Conservation (phyloP, 2,329 filamentous ascomycete species). For the Blumeria graminis region DNA sequence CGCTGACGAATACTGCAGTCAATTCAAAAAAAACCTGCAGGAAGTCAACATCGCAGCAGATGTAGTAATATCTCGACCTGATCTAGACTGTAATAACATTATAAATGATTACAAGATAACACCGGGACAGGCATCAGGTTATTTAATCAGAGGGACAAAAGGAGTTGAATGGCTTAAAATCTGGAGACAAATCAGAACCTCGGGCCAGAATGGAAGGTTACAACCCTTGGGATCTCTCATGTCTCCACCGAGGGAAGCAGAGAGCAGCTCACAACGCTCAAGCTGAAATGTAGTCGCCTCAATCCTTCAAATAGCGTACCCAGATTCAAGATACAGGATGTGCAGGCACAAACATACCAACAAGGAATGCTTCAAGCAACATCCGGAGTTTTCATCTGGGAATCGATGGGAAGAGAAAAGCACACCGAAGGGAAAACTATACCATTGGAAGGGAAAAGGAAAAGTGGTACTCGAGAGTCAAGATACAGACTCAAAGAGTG, state of each 20-base stretch:
- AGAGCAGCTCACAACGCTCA: not conserved
- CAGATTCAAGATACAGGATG: not conserved
- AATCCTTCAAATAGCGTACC: not conserved
- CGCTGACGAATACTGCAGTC: not conserved
- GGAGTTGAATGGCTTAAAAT: not conserved
- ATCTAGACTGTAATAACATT: not conserved
- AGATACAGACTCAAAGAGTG: not conserved
- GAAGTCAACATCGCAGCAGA: not conserved
- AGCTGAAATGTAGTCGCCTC: not conserved
- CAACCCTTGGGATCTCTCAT: not conserved
- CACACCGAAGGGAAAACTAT: not conserved
- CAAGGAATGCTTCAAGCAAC: not conserved
- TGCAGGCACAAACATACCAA: constrained; percentile 1
- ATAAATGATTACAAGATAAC: not conserved
- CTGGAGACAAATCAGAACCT: not conserved
- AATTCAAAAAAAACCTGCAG: not conserved
- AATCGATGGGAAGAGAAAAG: not conserved
- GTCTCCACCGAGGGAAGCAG: not conserved
- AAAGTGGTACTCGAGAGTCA: not conserved
- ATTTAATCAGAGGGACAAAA: not conserved
- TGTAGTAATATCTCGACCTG: no score
- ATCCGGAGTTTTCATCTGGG: not conserved
- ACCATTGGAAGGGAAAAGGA: not conserved
- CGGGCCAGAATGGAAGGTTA: not conserved
- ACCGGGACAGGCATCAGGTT: not conserved